Evolutionary conservation across 176 grass and related monocot species (phyloP).

Genomic region (Bothriochloa decipiens): DNA sequence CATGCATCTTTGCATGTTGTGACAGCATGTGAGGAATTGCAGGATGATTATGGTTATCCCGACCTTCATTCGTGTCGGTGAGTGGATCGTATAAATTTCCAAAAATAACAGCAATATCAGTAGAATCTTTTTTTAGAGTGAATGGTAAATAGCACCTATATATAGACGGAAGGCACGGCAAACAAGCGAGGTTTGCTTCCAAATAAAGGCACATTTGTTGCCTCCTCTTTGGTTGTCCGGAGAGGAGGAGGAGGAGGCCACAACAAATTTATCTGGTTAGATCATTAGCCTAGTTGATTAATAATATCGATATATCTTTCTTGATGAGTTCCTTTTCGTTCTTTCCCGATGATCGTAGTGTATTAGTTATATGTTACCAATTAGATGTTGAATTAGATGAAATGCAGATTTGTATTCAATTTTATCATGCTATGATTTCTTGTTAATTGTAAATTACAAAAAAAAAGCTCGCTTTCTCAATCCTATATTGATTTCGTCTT

Average conservation of each 20-base stretch:
- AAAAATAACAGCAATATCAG: slow-evolving; percentile 26
- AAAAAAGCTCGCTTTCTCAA: background rate
- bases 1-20: background rate
- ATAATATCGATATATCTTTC: background rate
- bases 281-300: background rate
- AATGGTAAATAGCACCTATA: slow-evolving; percentile 25
- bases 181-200: background rate
- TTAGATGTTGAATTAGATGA: background rate
- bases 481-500: background rate
- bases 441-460: background rate
- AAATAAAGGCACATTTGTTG: slow-evolving; percentile 41
- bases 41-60: background rate
- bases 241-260: slow-evolving; percentile 19
- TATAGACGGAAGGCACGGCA: slow-evolving; percentile 13
- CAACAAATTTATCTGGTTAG: slow-evolving; percentile 36
- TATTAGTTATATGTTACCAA: background rate
- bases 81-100: slow-evolving; percentile 11
- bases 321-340: background rate
- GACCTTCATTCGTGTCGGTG: background rate
- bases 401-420: background rate
- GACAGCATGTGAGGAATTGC: slow-evolving; percentile 11
- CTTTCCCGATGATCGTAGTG: background rate
- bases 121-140: background rate
- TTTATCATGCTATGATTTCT: background rate
- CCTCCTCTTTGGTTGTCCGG: slow-evolving; percentile 45